A percentile compares a stretch with the other conserved stretches of the same genome.
These are phyloP conservation scores for Fusarium burgessii DNA, from an alignment of 2,329 filamentous ascomycete species.

Conservation along the genomic window DNA sequence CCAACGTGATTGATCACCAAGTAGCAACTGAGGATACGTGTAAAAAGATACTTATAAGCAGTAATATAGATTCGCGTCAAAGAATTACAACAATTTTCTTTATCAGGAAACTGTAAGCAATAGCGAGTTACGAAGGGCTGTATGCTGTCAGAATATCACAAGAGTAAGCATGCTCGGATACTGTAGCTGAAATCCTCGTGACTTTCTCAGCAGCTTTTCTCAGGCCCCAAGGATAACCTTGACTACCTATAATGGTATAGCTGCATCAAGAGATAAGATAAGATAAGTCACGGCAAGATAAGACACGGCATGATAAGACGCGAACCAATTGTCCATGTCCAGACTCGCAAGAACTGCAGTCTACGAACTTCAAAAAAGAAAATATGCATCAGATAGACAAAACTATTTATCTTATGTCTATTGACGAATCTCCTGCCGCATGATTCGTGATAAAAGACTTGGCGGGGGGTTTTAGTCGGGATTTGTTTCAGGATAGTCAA, in stretches of 20 bases:
- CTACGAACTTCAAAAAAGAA: not conserved
- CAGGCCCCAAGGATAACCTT: not conserved
- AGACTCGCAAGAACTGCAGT: not conserved
- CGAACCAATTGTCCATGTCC: not conserved
- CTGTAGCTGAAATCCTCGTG: no score
- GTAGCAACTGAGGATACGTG: not conserved
- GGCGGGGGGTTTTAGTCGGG: conserved; percentile 1
- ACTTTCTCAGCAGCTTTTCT: not conserved
- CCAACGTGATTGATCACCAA: not conserved
- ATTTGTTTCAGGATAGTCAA: conserved; percentile 18
- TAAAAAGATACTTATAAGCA: no score
- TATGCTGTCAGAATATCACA: no score
- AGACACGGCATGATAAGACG: not conserved
- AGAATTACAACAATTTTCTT: no score
- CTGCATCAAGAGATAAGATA: fast-evolving
- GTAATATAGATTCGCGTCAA: no score
- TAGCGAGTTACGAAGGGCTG: no score
- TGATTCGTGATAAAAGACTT: conserved; percentile 1
- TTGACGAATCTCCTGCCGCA: not conserved
- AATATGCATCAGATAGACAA: not conserved
- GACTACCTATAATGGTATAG: no score
- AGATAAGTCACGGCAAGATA: not conserved
- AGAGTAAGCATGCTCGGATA: not conserved
- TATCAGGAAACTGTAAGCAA: no score
- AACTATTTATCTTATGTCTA: conserved; percentile 13